Base-by-base conservation (phyloP, 2,329 filamentous ascomycete species). In the Fusarium hostae region DNA sequence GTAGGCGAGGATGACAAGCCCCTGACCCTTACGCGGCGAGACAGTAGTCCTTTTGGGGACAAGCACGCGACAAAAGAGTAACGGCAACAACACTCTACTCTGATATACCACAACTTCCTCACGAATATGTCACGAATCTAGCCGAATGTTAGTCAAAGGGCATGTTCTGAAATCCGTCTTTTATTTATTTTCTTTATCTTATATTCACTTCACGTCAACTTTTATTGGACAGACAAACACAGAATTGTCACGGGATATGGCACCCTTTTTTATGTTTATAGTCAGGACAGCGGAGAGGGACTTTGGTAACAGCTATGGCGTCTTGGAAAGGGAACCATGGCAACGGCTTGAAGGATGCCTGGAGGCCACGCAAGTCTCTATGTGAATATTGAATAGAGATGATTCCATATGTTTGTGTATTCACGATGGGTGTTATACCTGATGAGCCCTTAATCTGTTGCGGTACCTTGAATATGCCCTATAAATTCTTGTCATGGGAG, bases 11-110 rank as follows among this genome's bases (percentile, higher is more conserved):
- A 81, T 78, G 64, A 81, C 74, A 68, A 48, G 74, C 77, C 48
- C 37, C 75, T 72, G 41, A 75, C 78, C 24, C 75, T 63, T 39
- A 74, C 78, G 56, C 77, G 75, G 63, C 73, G 80, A 39, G 80
- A 77, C 20, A 78, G 73, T 63, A 88, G 86, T 72, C 88, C 87
- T 3, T 90, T 90, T 75, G 84, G 86, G 24, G 88, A 90, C 70
- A 86, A 88, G 74, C 84, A 90, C 73, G 88, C 87, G 56, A 86
- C 88, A 34, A 84, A 83, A 73, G 86, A 87, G 70, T 84, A 76
- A 79, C 71, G 56, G 57, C 30, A 52, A 10, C 28, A 28, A 32
- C 34, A 56, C 40, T 20, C 32, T 55, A 47, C 55, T 57, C 59
- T 44, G 60, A 67, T 71, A 72, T 64, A 71, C 60, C 62, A 59